A percentile compares a stretch with the other conserved stretches of the same genome.
Evolutionary conservation across 129 eudicot genomes (phyloP).

Genomic region (Arctium minus): DNA sequence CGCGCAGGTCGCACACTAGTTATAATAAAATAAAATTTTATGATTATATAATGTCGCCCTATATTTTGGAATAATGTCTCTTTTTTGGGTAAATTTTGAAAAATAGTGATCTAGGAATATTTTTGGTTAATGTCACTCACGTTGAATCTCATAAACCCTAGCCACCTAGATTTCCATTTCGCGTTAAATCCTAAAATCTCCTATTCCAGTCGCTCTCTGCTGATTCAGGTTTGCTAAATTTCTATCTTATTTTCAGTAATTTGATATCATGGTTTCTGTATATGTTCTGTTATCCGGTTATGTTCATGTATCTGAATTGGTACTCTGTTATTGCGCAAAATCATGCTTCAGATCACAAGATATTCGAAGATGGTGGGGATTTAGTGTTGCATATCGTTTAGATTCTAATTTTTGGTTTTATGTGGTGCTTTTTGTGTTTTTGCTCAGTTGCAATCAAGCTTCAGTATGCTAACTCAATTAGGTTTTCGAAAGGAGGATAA

Average conservation of each 20-base stretch:
- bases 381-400: background rate
- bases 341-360: background rate
- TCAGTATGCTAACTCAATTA: slow-evolving; percentile 8
- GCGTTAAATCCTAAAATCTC: background rate
- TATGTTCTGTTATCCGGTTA: background rate
- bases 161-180: background rate
- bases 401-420: background rate
- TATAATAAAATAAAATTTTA: no score
- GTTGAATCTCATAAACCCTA: slow-evolving; percentile 6
- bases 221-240: no score
- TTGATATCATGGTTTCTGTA: background rate
- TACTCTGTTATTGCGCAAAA: background rate
- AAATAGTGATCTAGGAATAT: no score
- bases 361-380: background rate
- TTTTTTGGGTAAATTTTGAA: no score
- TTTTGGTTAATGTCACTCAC: background rate
- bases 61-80: no score
- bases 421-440: background rate
- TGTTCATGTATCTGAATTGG: background rate
- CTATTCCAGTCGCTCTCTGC: background rate
- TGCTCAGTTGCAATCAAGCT: slow-evolving; percentile 6
- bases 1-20: no score
- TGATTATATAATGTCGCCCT: no score
- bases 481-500: background rate
- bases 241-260: background rate